These are phyloP conservation scores for Fraxinus paxiana DNA, from an alignment of 305 asterid species.

Conservation along the genomic window DNA sequence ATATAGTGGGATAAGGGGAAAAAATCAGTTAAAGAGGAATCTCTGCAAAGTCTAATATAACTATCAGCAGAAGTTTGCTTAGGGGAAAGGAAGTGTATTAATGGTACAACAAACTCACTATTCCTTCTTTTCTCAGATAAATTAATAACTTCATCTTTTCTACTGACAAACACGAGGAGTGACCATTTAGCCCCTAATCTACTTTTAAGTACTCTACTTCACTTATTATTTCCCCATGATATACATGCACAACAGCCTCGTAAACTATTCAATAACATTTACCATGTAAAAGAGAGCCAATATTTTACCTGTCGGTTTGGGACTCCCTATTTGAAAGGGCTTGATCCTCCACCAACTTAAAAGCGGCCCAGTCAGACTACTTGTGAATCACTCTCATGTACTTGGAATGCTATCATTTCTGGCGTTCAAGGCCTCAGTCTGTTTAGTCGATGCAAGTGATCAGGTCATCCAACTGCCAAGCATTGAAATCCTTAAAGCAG, in stretches of 20 bases:
- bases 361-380: constrained; percentile 55
- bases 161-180: not conserved
- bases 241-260: not conserved
- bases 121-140: not conserved
- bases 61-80: not conserved
- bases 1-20: not conserved
- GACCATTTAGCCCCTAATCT: not conserved
- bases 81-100: not conserved
- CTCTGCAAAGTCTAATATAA: not conserved
- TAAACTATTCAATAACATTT: not conserved
- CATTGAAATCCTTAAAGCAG: constrained; percentile 26
- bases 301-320: constrained; percentile 57
- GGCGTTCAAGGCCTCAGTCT: constrained; percentile 27
- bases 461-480: constrained; percentile 30
- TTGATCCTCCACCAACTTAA: constrained; percentile 65
- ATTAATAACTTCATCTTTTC: not conserved
- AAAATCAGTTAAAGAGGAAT: not conserved
- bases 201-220: not conserved
- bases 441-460: constrained; percentile 26
- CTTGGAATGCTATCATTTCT: constrained; percentile 24
- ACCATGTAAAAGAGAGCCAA: not conserved
- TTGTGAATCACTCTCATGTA: constrained; percentile 32
- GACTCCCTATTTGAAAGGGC: constrained; percentile 50
- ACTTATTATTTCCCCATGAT: not conserved
- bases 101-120: not conserved